Percentiles rank a stretch among this genome's conserved stretches.
These are phyloP conservation scores for Cephaloascus fragrans DNA, from an alignment of 805 yeast species.

Conservation along the genomic window DNA sequence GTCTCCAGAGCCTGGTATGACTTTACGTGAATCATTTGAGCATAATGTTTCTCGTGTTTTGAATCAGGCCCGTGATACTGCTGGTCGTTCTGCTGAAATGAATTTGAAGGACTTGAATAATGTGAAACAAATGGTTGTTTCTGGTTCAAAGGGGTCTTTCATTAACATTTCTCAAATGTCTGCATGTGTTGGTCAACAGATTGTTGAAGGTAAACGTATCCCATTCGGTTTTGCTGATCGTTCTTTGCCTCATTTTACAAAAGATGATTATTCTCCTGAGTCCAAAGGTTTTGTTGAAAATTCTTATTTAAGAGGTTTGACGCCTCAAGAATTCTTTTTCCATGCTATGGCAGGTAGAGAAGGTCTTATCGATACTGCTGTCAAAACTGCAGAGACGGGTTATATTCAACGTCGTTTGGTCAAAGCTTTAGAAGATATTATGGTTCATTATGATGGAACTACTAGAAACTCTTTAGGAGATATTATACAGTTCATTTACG, in stretches of 20 bases:
- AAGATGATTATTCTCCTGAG: constrained; percentile 97
- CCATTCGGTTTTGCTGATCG: constrained; percentile 96
- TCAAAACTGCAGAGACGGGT: constrained; percentile 98
- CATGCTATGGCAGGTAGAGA: constrained; percentile 99
- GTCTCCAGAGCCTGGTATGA: constrained; percentile 99
- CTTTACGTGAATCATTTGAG: constrained; percentile 95
- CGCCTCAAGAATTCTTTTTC: constrained; percentile 98
- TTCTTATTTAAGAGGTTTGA: constrained; percentile 91
- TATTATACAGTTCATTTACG: constrained; percentile 90
- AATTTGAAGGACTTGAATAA: constrained; percentile 89
- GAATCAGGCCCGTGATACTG: constrained; percentile 98
- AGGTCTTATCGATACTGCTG: constrained; percentile 99
- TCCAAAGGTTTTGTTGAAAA: constrained; percentile 97
- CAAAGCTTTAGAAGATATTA: constrained; percentile 92
- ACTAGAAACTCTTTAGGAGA: constrained; percentile 97
- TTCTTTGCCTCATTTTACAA: constrained; percentile 94
- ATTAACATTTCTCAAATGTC: constrained; percentile 99
- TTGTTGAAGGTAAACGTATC: constrained; percentile 99
- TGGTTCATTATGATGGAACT: constrained; percentile 98
- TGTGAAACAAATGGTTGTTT: constrained; percentile 98
- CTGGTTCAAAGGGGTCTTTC: constrained; percentile 99
- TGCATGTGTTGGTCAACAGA: constrained; percentile 99
- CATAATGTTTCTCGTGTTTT: constrained; percentile 91
- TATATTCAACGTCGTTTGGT: constrained; percentile 97
- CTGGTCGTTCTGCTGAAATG: constrained; percentile 97